phyloP scores from a whole-genome alignment of 768 basidiomycete species.

The Hygrocybe punicea region DNA sequence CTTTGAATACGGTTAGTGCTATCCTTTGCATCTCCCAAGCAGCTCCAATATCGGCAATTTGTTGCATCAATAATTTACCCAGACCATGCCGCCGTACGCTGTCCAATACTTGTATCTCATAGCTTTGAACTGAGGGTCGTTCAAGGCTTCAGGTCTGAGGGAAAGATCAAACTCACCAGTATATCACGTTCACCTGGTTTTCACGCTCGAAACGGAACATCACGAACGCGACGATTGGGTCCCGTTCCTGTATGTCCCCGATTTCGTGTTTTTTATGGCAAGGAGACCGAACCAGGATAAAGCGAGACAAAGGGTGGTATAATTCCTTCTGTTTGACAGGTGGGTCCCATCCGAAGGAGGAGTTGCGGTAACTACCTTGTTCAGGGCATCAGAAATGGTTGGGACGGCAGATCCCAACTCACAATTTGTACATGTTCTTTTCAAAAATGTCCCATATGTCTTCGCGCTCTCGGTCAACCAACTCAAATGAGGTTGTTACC shows the following conservation, averaged over 20 bases:
- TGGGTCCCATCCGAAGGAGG: constrained; percentile 68
- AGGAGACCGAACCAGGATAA: constrained; percentile 43
- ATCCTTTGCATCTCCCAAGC: constrained; percentile 62
- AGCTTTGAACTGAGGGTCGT: constrained; percentile 47
- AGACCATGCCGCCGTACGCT: constrained; percentile 50
- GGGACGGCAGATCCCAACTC: constrained; percentile 13
- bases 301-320: constrained; percentile 58
- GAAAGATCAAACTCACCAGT: constrained; percentile 51
- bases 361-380: constrained; percentile 45
- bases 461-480: constrained; percentile 36
- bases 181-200: constrained; percentile 54
- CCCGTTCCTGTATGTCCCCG: constrained; percentile 3
- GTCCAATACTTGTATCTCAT: constrained; percentile 67
- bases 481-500: constrained; percentile 20
- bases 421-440: constrained; percentile 56
- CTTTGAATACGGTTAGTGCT: constrained; percentile 72
- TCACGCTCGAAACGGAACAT: constrained; percentile 79
- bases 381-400: background rate
- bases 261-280: constrained; percentile 8
- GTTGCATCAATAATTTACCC: constrained; percentile 52
- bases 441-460: constrained; percentile 55
- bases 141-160: background rate
- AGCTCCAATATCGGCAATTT: constrained; percentile 48
- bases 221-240: constrained; percentile 37
- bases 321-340: constrained; percentile 54